Conservation (phyloP, 2,329 filamentous ascomycete species). For the Calonectria montana region DNA sequence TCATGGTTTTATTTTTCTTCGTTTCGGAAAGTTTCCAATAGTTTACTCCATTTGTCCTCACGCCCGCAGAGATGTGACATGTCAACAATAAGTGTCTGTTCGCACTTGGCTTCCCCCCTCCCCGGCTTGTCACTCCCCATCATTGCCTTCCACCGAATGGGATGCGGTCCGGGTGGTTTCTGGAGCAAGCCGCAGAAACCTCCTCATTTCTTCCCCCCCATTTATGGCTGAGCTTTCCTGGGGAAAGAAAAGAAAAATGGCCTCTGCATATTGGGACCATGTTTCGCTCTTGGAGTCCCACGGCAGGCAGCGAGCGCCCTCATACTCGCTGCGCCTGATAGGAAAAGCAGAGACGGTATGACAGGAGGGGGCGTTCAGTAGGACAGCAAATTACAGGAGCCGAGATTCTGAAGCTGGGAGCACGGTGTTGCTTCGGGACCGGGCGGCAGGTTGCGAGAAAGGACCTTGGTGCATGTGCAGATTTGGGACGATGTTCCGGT, state of each 20-base stretch:
- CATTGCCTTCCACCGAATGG: not conserved
- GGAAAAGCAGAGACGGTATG: slow-evolving; percentile 5
- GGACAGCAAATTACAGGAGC: slow-evolving; percentile 5
- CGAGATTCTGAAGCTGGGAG: not conserved
- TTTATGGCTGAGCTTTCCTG: not conserved
- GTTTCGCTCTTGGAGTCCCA: slow-evolving; percentile 28
- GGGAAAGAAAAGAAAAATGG: not conserved
- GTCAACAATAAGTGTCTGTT: slow-evolving; percentile 8
- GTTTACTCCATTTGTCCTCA: not conserved
- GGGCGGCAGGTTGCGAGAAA: not conserved
- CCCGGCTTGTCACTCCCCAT: not conserved
- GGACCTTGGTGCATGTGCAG: not conserved
- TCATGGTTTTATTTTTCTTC: not conserved
- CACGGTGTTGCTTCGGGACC: not conserved
- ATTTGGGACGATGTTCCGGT: not conserved
- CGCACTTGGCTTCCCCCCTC: not conserved
- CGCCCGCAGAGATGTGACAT: slow-evolving; percentile 11
- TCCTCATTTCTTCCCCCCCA: not conserved
- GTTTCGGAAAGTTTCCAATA: not conserved
- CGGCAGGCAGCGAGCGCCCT: slow-evolving; percentile 31
- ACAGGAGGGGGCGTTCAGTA: slow-evolving; percentile 3
- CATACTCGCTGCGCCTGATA: slow-evolving; percentile 10
- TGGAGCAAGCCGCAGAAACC: not conserved
- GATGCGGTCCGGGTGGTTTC: not conserved
- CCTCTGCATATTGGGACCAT: slow-evolving; percentile 5